Conservation (phyloP, 805 yeast genomes). For the Ascoidea tarda region DNA sequence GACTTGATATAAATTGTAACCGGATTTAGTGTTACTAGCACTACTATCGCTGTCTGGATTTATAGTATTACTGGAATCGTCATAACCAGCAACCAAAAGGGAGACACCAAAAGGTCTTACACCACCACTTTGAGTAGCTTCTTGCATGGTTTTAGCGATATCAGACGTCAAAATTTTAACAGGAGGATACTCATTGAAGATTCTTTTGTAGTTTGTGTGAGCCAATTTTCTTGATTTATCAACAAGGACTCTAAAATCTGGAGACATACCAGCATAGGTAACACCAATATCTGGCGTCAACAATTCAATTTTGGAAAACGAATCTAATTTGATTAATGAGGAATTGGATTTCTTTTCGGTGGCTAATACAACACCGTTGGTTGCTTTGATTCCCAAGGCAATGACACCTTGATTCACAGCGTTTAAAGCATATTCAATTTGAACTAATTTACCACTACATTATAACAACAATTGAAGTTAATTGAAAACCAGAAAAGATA, state of each 20-base stretch:
- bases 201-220: constrained; percentile 82
- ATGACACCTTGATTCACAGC: constrained; percentile 98
- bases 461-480: constrained; percentile 1
- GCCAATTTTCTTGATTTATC: constrained; percentile 90
- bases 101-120: constrained; percentile 99
- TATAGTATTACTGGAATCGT: constrained; percentile 28
- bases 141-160: constrained; percentile 94
- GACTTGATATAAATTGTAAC: constrained; percentile 82
- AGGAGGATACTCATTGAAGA: constrained; percentile 95
- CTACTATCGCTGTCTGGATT: constrained; percentile 23
- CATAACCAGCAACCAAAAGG: constrained; percentile 85
- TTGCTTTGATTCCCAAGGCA: constrained; percentile 85
- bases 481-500: neutral
- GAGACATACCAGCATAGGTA: constrained; percentile 98
- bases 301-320: constrained; percentile 62
- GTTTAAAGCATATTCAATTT: constrained; percentile 92
- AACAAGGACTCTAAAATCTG: constrained; percentile 88
- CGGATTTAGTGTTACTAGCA: constrained; percentile 12
- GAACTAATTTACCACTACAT: constrained; percentile 85
- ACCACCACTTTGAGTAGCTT: constrained; percentile 97
- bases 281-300: constrained; percentile 94
- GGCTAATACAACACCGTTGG: constrained; percentile 93
- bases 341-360: constrained; percentile 88
- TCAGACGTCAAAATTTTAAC: constrained; percentile 88
- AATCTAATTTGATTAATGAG: constrained; percentile 57